Conservation (phyloP, 176 grass and related monocot genomes). For the Aegilops bicornis region DNA sequence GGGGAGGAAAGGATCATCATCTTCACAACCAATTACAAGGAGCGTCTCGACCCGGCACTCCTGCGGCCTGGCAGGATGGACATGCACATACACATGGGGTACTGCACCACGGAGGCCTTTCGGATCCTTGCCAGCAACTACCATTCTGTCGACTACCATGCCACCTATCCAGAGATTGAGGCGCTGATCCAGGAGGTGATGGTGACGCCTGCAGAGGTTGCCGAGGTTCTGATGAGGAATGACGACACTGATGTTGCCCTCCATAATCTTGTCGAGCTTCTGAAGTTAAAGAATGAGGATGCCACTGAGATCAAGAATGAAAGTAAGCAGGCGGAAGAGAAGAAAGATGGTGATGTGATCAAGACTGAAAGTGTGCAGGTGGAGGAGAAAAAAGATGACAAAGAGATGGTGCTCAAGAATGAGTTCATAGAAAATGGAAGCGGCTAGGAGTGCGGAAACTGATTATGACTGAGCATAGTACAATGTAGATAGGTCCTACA, state of each 20-base stretch:
- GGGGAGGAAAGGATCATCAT: slow-evolving; percentile 84
- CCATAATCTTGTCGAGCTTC: slow-evolving; percentile 37
- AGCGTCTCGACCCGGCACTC: slow-evolving; percentile 72
- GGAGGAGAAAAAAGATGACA: not conserved
- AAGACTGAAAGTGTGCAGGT: not conserved
- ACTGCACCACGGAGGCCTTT: slow-evolving; percentile 61
- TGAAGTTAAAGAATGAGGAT: slow-evolving; percentile 44
- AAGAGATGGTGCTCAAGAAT: not conserved
- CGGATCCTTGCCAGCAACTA: slow-evolving; percentile 70
- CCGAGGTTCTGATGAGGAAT: slow-evolving; percentile 69
- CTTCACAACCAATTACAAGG: slow-evolving; percentile 93
- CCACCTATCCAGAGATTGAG: slow-evolving; percentile 47
- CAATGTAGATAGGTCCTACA: not conserved
- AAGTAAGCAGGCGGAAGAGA: not conserved
- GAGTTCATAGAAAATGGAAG: not conserved
- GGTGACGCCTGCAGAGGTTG: slow-evolving; percentile 72
- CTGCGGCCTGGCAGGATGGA: slow-evolving; percentile 80
- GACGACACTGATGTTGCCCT: slow-evolving; percentile 38
- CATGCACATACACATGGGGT: slow-evolving; percentile 89
- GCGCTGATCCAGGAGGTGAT: slow-evolving; percentile 33
- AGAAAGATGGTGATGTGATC: not conserved
- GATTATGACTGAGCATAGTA: not conserved
- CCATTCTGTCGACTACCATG: slow-evolving; percentile 47
- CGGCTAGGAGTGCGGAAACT: not conserved
- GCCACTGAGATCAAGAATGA: slow-evolving; percentile 18